Conservation (phyloP, 2,329 filamentous ascomycete genomes). For the Colletotrichum tamarilloi region DNA sequence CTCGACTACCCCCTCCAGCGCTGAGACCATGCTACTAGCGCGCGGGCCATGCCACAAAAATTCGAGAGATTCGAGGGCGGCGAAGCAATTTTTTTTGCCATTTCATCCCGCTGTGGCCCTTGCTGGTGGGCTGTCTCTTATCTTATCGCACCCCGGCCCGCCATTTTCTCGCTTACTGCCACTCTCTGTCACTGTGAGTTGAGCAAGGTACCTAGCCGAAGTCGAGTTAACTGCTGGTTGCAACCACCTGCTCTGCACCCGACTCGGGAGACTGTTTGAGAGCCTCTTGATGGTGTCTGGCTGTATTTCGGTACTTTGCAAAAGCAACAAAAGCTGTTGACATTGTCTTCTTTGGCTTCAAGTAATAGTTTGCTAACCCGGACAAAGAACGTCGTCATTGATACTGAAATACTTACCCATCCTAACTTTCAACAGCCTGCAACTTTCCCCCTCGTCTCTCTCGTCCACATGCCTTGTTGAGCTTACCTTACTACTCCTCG, state of each 20-base stretch:
- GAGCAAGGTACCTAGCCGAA: no score
- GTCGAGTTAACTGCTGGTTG: no score
- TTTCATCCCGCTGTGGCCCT: constrained; percentile 24
- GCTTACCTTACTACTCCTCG: not conserved
- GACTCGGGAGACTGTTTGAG: not conserved
- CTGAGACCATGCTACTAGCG: constrained; percentile 16
- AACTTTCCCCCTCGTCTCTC: not conserved
- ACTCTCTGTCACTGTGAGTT: not conserved
- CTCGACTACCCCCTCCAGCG: constrained; percentile 17
- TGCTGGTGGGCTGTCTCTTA: constrained; percentile 16
- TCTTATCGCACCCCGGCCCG: constrained; percentile 30
- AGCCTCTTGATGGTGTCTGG: constrained; percentile 5
- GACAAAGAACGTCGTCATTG: not conserved
- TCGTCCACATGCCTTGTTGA: not conserved
- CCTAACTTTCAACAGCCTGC: not conserved
- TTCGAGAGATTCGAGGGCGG: constrained; percentile 25
- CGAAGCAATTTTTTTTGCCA: constrained; percentile 29
- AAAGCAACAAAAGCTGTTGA: not conserved
- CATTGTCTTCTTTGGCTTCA: not conserved
- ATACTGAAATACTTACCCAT: not conserved
- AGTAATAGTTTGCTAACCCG: constrained; percentile 6
- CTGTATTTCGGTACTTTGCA: not conserved
- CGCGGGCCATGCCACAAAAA: constrained; percentile 28
- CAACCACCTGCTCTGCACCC: no score
- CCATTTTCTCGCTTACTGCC: constrained; percentile 15